Evolutionary conservation across 257 asterid species (phyloP), one percentile per base, ranked within the genome.

Genomic region (Solanum pennellii): DNA sequence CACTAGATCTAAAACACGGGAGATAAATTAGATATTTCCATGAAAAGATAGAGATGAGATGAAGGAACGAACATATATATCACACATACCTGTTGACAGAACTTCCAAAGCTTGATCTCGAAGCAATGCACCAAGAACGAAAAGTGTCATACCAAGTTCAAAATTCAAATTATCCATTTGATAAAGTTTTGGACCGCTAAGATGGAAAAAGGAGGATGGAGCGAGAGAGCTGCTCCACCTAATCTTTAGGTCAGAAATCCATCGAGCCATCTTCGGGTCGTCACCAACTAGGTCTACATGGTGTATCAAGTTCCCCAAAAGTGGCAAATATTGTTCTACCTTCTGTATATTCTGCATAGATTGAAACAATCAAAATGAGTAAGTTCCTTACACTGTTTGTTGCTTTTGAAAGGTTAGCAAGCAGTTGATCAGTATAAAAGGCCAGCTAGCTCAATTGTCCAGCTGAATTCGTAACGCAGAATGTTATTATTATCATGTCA

Each of bases 301-400:
- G 37, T 59, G 86, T 66, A 91, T 87, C 25, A 95, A 89, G 92
- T 92, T 94, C 86, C 90, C 95, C 73, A 95, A 82, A 42, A 93
- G 49, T 73, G 97, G 95, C 88, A 95, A 89, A 87, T 94, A 95
- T 25, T 42, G 69, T 89, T 95, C 98, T 93, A 95, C 62, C 90
- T 92, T 94, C 86, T 92, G 94, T 83, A 94, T 90, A 83, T 92
- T 94, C 98, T 94, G 90, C 12, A 85, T 85, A n/a, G 74, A 12
- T 84, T 15, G 25, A 49, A 86, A 42, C 39, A 83, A 73, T 21
- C 73, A 47, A 45, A 60, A 88, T 41, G 41, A 84, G 16, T 16
- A 29, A 80, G 27, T 47, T 49, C 29, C 41, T 25, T 45, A 47
- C 9, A 31, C 44, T 47, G n/a, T 16, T 44, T 29, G 37, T 1